Base-by-base conservation (phyloP, 73 alveolate species). In the Paramecium primaurelia region DNA sequence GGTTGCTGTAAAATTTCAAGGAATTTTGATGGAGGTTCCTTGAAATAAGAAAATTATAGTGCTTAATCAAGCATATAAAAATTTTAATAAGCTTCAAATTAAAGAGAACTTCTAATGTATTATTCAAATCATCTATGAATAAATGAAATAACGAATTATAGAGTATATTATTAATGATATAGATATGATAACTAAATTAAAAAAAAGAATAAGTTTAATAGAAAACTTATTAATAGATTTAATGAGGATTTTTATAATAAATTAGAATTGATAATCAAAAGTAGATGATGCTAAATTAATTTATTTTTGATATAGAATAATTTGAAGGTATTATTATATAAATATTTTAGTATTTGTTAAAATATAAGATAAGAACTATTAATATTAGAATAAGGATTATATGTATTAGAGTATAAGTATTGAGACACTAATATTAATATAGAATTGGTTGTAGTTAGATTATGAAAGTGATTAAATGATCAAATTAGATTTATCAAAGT, bases 51-150 rank as follows among this genome's bases (percentile, higher is more conserved):
- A 64, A 64, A 64, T 64, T 64, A 11, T 64, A 64, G 47, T 64
- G 84, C 84, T 64, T 64, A 34, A 64, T 64, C 47, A 64, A 64
- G 47, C 84, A 64, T 64, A 64, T 54, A 54, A 54, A 54, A 54
- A 54, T 54, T 54, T 54, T 54, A 54, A 54, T 54, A 54, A 54
- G 69, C 69, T 54, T 18, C 30, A n/a, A 54, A n/a, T 54, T 18
- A 54, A 54, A 54, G 10, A 54, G 69, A 54, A 54, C 69, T 54
- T 54, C 69, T 54, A 54, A 54, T 54, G 11, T 16, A 18, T 54
- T 54, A 18, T 16, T 0, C 2, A 54, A 54, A 54, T 25, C 16
- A 54, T 54, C 20, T 54, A 1, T 20, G 20, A 54, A 54, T 1
- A 7, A 2, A 16, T 54, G 7, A 54, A 54, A 54, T 54, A 3